Conservation (phyloP, 1,284 basidiomycete genomes). For the Ceratobasidium sp. region DNA sequence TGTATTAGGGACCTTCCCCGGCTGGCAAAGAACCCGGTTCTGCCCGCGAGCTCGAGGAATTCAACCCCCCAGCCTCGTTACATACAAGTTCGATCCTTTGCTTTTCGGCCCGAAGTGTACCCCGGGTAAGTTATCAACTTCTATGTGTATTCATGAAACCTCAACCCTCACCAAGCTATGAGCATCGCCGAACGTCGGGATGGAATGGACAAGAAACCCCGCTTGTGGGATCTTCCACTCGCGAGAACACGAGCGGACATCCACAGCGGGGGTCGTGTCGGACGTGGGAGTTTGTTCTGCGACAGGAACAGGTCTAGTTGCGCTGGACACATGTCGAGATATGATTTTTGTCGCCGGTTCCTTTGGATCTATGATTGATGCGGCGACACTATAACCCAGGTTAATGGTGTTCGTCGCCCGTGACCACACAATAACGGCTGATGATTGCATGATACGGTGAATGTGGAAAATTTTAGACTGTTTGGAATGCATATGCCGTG, state of each 20-base stretch:
- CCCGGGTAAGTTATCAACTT: constrained; percentile 63
- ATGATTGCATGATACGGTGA: no score
- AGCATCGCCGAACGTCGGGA: constrained; percentile 41
- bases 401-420: no score
- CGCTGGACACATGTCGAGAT: neutral
- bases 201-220: constrained; percentile 31
- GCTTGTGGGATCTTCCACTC: constrained; percentile 9
- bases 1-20: constrained; percentile 71
- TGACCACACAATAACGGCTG: no score
- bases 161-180: constrained; percentile 22
- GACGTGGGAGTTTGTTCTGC: constrained; percentile 42
- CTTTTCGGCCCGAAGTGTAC: constrained; percentile 76
- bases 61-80: constrained; percentile 69
- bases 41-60: constrained; percentile 52
- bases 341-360: no score
- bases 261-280: constrained; percentile 32
- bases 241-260: constrained; percentile 12
- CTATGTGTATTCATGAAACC: neutral
- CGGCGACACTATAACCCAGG: no score
- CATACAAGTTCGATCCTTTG: constrained; percentile 79
- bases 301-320: constrained; percentile 1
- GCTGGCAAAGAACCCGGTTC: constrained; percentile 74
- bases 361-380: no score
- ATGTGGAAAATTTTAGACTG: no score
- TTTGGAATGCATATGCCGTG: no score